Evolutionary conservation across 345 rosid genomes (phyloP).

Genomic region (Dovyalis caffra): DNA sequence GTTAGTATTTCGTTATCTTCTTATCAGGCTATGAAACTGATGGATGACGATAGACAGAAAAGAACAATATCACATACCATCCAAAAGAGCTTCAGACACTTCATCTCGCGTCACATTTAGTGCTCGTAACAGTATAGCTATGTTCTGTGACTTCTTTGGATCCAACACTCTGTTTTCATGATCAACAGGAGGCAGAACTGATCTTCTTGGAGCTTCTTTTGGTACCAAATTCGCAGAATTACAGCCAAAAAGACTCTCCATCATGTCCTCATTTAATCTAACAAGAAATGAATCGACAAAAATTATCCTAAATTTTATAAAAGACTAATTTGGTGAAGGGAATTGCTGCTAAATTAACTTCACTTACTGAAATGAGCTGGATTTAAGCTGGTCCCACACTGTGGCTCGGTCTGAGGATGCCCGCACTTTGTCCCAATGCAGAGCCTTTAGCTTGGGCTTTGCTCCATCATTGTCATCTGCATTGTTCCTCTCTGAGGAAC

Average conservation of each 20-base stretch:
- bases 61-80: slow-evolving; percentile 55
- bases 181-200: slow-evolving; percentile 68
- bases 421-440: slow-evolving; percentile 98
- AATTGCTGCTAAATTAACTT: neutral
- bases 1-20: neutral
- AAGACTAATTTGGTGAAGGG: neutral
- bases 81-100: slow-evolving; percentile 91
- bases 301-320: slow-evolving; percentile 9
- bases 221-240: slow-evolving; percentile 59
- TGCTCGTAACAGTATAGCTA: slow-evolving; percentile 90
- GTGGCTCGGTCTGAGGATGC: slow-evolving; percentile 97
- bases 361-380: slow-evolving; percentile 96
- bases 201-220: slow-evolving; percentile 61
- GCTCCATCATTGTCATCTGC: slow-evolving; percentile 70
- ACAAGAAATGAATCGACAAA: slow-evolving; percentile 13
- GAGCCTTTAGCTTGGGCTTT: slow-evolving; percentile 79
- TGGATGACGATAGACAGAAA: slow-evolving; percentile 2
- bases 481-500: slow-evolving; percentile 52
- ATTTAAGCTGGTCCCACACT: slow-evolving; percentile 97
- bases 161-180: slow-evolving; percentile 87
- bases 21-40: neutral
- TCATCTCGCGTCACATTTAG: slow-evolving; percentile 91
- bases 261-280: slow-evolving; percentile 92
- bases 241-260: slow-evolving; percentile 96
- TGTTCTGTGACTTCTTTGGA: slow-evolving; percentile 97